Base-by-base conservation (phyloP, 805 yeast genomes). In the Pichia membranifaciens region DNA sequence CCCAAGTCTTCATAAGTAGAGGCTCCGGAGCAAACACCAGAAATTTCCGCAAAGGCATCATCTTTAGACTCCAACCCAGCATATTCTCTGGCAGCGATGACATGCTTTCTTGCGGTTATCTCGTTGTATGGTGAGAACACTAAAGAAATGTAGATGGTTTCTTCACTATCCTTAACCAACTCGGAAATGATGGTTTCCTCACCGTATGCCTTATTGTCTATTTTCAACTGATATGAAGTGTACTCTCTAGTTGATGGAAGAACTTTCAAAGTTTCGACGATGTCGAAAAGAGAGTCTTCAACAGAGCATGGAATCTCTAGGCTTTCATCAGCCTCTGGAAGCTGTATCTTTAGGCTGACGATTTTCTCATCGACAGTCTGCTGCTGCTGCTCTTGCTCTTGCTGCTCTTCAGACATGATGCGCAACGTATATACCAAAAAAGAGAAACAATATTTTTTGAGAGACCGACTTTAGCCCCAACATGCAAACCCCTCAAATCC, bases 51-150 rank as follows among this genome's bases (percentile, higher is more conserved):
- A 33, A 74, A 63, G 12, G 74, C 65, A 32, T 75, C 76, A 49
- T 75, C 73, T 20, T 71, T 62, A 39, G 68, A 66, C 47, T 74
- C 75, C 53, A 82, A 68, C 3, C 79, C 82, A 37, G 76, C 71
- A 42, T 71, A 67, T 47, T 82, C 88, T 61, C 95, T 78, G 42
- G 81, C 75, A 50, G 77, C 77, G 43, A 68, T 61, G 37, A 87
- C 61, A 62, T 88, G 96, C 23, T 75, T 76, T 51, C 79, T 69
- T 25, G 85, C 81, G 28, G 74, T 68, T 38, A 74, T 70, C 60
- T 78, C 81, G 49, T 74, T 80, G 69, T 87, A 87, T 1, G 82
- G 70, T 45, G 72, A 74, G 48, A 77, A 77, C 34, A 65, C 71
- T 51, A 86, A 61, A 16, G 61, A 65, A 42, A 86, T 60, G 1